phyloP scores from a whole-genome alignment of 129 eudicot genomes.

The Escallonia herrerae region DNA sequence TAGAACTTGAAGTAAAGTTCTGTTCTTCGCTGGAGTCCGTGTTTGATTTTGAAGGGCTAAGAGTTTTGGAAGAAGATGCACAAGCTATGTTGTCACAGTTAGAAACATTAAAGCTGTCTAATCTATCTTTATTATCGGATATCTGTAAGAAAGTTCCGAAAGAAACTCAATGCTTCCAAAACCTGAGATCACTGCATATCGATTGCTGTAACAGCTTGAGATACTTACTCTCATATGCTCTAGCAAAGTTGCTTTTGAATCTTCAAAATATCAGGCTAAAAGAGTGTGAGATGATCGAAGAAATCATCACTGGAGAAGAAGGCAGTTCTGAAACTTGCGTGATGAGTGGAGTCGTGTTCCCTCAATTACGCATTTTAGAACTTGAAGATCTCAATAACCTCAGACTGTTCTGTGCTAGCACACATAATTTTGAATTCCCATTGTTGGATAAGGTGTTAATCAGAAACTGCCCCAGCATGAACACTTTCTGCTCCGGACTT shows the following conservation, averaged over 20 bases:
- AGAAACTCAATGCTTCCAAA: slow-evolving; percentile 7
- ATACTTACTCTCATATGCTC: neutral
- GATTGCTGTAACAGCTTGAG: neutral
- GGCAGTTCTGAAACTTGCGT: neutral
- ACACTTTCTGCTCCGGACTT: neutral
- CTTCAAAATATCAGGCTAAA: neutral
- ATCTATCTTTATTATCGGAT: neutral
- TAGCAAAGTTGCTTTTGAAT: slow-evolving; percentile 7
- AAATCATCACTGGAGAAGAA: neutral
- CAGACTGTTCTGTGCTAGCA: neutral
- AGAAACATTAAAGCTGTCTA: neutral
- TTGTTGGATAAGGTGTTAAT: neutral
- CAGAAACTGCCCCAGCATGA: slow-evolving; percentile 1
- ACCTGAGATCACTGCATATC: neutral
- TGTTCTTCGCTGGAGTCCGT: neutral
- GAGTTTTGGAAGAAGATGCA: neutral
- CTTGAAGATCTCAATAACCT: slow-evolving; percentile 3
- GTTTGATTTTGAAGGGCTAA: neutral
- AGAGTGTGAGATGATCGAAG: neutral
- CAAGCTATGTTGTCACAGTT: neutral
- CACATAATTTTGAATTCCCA: slow-evolving; percentile 12
- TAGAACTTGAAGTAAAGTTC: neutral
- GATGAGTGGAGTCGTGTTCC: neutral
- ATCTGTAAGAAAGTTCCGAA: neutral
- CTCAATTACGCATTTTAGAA: neutral